Conservation (phyloP, 2,329 filamentous ascomycete species). For the Chalaropsis ovoidea region DNA sequence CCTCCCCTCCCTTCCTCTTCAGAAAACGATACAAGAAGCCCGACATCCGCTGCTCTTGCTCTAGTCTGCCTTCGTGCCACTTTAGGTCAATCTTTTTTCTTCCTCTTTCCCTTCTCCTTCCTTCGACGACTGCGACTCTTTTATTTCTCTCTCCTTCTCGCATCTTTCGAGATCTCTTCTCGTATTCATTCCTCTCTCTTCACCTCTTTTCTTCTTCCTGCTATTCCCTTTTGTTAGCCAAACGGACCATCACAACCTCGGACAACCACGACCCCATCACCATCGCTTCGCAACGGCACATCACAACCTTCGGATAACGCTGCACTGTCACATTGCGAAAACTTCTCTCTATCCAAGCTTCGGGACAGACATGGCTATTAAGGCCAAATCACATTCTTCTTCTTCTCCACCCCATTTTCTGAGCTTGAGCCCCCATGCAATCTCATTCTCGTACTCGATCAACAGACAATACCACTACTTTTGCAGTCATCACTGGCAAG, state of each 20-base stretch:
- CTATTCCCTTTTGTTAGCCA: neutral
- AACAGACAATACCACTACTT: conserved; percentile 18
- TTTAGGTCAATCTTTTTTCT: neutral
- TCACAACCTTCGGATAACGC: neutral
- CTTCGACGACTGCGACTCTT: neutral
- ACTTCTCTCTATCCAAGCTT: conserved; percentile 15
- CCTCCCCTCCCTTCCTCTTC: neutral
- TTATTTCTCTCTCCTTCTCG: neutral
- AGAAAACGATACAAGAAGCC: neutral
- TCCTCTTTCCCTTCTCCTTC: neutral
- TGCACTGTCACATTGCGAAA: conserved; percentile 4
- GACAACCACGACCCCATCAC: no score
- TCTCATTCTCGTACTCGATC: conserved; percentile 22
- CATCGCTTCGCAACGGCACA: neutral
- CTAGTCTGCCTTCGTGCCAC: neutral
- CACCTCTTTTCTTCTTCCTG: neutral
- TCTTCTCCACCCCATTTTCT: neutral
- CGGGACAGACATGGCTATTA: conserved; percentile 18
- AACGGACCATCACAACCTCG: neutral
- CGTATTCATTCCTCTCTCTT: neutral
- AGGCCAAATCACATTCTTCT: conserved; percentile 13
- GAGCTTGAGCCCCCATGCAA: conserved; percentile 18
- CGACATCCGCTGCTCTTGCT: neutral
- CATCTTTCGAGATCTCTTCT: neutral
- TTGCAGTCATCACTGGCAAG: conserved; percentile 13